Base-by-base conservation (phyloP, 1,284 basidiomycete species). In the Puccinia horiana region DNA sequence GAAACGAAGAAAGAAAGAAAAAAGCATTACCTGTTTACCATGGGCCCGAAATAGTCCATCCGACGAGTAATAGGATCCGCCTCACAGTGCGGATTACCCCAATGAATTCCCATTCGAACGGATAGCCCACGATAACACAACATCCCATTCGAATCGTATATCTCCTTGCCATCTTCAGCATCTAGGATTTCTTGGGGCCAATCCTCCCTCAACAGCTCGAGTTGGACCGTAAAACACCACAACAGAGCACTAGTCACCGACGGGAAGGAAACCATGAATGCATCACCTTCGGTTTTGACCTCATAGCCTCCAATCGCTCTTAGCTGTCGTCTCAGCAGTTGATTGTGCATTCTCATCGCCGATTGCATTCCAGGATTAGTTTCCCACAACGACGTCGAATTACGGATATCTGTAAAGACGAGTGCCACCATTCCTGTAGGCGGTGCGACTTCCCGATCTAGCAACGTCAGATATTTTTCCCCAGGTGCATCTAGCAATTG, bases 271-370 rank as follows among this genome's bases (percentile, higher is more conserved):
- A 96, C 96, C 94, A 99, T 97, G 89, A 99, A 99, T 0, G 96
- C 92, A 86, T 99, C 97, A 52, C 97, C 97, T 92, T 99, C 97
- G 29, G 97, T 99, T 88, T 99, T 99, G 85, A 98, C 96, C 88
- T 99, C 96, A 88, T 98, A 99, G 0, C 97, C 97, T 61, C 95
- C 96, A 85, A 96, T 96, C 76, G 93, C 90, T 44, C 96, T 91
- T 63, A 99, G 88, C 84, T 94, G 92, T 14, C 96, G 90, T 32
- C 96, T 92, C 82, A 99, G 90, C 20, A 98, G 89, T 83, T 89
- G 90, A 87, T 98, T 97, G 88, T 99, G 97, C 85, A 95, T 88
- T 54, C 92, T 91, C 90, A 98, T 97, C 0, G 96, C 96, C 0
- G 93, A 93, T 65, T 93, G 92, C 96, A 99, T 99, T 4, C 96